Evolutionary conservation across 1,284 basidiomycete genomes (phyloP).

Genomic region (Ceratobasidium sp.): DNA sequence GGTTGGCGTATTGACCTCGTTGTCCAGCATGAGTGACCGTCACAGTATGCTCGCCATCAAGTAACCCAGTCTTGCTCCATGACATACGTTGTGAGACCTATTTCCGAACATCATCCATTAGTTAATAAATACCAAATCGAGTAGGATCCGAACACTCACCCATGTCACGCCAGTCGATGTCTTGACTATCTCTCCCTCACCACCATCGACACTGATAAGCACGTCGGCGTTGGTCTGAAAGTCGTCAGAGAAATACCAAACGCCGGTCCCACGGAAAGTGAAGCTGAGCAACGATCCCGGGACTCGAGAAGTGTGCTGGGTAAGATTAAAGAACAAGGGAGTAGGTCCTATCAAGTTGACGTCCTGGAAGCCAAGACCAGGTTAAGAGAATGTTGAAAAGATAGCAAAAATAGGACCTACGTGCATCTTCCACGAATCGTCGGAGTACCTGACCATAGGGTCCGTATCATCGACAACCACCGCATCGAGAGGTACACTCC

Average conservation of each 20-base stretch:
- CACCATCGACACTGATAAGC: slow-evolving; percentile 12
- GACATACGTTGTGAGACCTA: neutral
- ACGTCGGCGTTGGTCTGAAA: neutral
- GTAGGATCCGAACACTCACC: neutral
- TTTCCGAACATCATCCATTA: neutral
- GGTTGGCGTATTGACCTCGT: neutral
- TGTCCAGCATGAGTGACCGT: slow-evolving; percentile 3
- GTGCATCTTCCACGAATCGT: neutral
- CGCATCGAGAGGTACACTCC: neutral
- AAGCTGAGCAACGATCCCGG: neutral
- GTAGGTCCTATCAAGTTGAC: neutral
- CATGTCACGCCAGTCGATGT: neutral
- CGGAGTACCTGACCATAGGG: neutral
- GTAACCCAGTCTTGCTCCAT: slow-evolving; percentile 14
- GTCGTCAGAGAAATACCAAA: slow-evolving; percentile 23
- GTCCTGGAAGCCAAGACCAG: neutral
- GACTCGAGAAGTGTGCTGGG: neutral
- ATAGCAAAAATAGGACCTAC: neutral
- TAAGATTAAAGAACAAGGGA: neutral
- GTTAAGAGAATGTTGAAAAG: neutral
- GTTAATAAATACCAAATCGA: neutral
- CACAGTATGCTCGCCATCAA: neutral
- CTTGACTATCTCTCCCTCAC: neutral
- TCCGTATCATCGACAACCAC: neutral
- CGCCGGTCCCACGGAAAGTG: slow-evolving; percentile 16